Evolutionary conservation across 2,329 filamentous ascomycete species (phyloP).

Genomic region (Cytospora schulzeri): DNA sequence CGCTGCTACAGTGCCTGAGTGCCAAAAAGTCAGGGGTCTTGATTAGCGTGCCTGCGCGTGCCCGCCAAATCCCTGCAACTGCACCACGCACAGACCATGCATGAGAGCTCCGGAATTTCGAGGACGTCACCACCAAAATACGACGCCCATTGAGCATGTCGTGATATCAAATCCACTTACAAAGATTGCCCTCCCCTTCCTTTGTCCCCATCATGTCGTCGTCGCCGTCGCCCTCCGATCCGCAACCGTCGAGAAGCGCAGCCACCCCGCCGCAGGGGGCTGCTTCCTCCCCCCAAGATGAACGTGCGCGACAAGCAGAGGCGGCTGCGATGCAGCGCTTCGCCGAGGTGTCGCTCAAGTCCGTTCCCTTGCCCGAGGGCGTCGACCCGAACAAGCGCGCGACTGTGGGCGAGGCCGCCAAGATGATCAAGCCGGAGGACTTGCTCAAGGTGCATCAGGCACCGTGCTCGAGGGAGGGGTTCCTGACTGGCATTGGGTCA

Average conservation of each 20-base stretch:
- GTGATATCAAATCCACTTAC: not conserved
- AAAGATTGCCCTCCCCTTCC: not conserved
- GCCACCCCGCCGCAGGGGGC: slow-evolving; percentile 4
- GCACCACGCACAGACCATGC: slow-evolving; percentile 24
- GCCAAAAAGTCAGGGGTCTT: not conserved
- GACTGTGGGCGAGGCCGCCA: slow-evolving; percentile 63
- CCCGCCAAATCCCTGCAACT: slow-evolving; percentile 13
- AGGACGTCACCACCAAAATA: slow-evolving; percentile 2
- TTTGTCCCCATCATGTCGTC: slow-evolving; percentile 12
- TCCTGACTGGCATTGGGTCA: slow-evolving; percentile 79
- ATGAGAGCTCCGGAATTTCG: slow-evolving; percentile 5
- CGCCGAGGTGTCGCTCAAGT: slow-evolving; percentile 29
- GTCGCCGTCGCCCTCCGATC: slow-evolving; percentile 6
- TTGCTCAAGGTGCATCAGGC: slow-evolving; percentile 73
- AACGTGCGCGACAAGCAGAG: slow-evolving; percentile 6
- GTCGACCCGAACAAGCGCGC: slow-evolving; percentile 30
- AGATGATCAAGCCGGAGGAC: slow-evolving; percentile 68
- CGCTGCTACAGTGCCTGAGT: not conserved
- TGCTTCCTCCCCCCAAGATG: slow-evolving; percentile 5
- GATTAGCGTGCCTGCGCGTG: not conserved
- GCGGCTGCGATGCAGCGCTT: slow-evolving; percentile 26
- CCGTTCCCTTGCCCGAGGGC: slow-evolving; percentile 24
- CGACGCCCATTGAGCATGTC: not conserved
- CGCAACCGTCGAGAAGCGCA: not conserved
- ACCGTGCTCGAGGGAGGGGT: slow-evolving; percentile 81